Conservation (phyloP, 768 basidiomycete species). For the Strobilomyces echinocephalus region DNA sequence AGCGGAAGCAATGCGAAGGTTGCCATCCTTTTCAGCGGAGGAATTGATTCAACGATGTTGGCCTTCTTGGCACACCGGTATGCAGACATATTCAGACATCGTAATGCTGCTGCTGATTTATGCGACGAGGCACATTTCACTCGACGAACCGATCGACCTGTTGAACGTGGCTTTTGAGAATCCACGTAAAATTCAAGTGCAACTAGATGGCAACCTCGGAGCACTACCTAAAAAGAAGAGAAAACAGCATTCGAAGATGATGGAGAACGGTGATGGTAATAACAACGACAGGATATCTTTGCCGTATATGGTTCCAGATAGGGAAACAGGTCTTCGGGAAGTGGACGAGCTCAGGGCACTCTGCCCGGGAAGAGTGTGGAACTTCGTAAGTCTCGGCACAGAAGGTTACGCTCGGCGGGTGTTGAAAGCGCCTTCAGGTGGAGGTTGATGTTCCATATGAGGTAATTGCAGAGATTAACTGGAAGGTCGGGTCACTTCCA, state of each 20-base stretch:
- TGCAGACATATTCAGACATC: constrained; percentile 12
- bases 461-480: constrained; percentile 36
- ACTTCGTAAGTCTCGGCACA: constrained; percentile 58
- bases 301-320: constrained; percentile 82
- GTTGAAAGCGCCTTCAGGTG: constrained; percentile 43
- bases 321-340: constrained; percentile 74
- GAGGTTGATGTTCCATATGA: constrained; percentile 82
- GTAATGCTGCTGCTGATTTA: neutral
- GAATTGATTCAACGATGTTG: constrained; percentile 86
- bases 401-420: neutral
- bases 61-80: constrained; percentile 77
- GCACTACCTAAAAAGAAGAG: constrained; percentile 43
- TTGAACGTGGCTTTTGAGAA: constrained; percentile 96
- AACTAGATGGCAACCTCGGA: constrained; percentile 43
- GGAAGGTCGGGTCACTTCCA: constrained; percentile 1
- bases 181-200: constrained; percentile 65
- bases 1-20: constrained; percentile 48
- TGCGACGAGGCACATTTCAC: constrained; percentile 57
- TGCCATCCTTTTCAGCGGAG: constrained; percentile 91
- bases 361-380: constrained; percentile 83
- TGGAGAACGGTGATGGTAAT: neutral
- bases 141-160: constrained; percentile 81
- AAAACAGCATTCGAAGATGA: constrained; percentile 24
- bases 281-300: constrained; percentile 11
- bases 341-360: constrained; percentile 69